Conservation (phyloP, 225 moss, liverwort and hornwort genomes). For the Pseudisothecium myosuroides region DNA sequence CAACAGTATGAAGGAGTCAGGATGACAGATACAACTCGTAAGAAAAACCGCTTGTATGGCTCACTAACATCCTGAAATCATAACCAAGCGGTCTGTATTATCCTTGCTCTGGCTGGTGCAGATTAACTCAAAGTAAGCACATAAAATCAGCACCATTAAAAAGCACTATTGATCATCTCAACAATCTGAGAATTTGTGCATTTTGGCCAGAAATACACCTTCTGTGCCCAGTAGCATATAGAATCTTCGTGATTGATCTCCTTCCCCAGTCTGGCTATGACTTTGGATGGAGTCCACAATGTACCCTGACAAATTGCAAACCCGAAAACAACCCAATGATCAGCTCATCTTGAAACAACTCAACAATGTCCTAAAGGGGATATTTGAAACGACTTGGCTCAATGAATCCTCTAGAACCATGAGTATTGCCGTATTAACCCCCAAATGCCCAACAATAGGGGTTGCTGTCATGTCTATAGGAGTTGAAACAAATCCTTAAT, state of each 20-base stretch:
- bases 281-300: constrained; percentile 85
- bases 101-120: neutral
- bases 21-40: neutral
- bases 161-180: neutral
- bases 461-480: neutral
- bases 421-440: neutral
- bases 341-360: neutral
- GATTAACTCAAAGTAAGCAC: neutral
- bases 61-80: neutral
- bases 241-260: constrained; percentile 75
- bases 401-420: neutral
- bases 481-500: neutral
- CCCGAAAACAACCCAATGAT: neutral
- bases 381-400: neutral
- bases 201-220: constrained; percentile 23
- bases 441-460: neutral
- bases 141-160: neutral
- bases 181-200: neutral
- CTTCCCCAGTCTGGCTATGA: constrained; percentile 83
- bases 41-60: neutral
- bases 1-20: neutral
- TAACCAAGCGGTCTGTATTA: neutral
- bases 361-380: neutral
- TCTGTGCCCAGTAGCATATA: constrained; percentile 90
- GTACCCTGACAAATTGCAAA: constrained; percentile 28